phyloP scores from a whole-genome alignment of 768 basidiomycete genomes.

The Zangia roseola region DNA sequence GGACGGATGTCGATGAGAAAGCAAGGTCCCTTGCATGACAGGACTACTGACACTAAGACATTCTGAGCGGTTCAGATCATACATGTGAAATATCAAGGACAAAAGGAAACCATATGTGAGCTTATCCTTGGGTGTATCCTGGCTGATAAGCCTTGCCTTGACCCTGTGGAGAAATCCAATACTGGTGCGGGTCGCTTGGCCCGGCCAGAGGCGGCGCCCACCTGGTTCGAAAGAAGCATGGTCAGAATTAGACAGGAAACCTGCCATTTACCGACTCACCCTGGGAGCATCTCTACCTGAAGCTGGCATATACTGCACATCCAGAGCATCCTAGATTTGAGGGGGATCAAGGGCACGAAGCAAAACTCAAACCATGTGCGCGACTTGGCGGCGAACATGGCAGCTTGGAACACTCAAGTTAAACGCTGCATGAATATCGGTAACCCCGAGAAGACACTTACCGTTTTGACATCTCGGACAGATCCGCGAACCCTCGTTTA shows the following conservation, averaged over 20 bases:
- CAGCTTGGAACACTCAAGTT: constrained; percentile 36
- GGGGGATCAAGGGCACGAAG: constrained; percentile 68
- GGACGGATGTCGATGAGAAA: too few relatives aligned
- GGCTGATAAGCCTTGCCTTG: too few relatives aligned
- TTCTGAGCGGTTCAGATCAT: too few relatives aligned
- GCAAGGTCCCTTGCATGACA: too few relatives aligned
- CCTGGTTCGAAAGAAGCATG: too few relatives aligned
- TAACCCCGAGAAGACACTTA: constrained; percentile 26
- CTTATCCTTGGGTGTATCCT: too few relatives aligned
- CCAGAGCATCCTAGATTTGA: constrained; percentile 63
- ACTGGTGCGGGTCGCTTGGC: too few relatives aligned
- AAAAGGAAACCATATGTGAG: too few relatives aligned
- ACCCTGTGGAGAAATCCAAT: too few relatives aligned
- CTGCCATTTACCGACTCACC: constrained; percentile 36
- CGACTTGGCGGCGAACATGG: constrained; percentile 60
- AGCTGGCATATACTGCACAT: constrained; percentile 72
- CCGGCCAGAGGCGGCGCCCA: too few relatives aligned
- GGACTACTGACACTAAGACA: too few relatives aligned
- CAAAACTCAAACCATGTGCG: constrained; percentile 77
- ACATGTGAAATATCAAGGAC: too few relatives aligned
- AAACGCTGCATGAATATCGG: not conserved
- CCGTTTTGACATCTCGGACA: constrained; percentile 77
- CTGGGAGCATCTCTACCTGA: constrained; percentile 48
- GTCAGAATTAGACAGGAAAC: not conserved
- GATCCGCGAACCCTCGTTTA: constrained; percentile 49